phyloP scores from a whole-genome alignment of 305 asterid genomes.

The Rubia occidens region DNA sequence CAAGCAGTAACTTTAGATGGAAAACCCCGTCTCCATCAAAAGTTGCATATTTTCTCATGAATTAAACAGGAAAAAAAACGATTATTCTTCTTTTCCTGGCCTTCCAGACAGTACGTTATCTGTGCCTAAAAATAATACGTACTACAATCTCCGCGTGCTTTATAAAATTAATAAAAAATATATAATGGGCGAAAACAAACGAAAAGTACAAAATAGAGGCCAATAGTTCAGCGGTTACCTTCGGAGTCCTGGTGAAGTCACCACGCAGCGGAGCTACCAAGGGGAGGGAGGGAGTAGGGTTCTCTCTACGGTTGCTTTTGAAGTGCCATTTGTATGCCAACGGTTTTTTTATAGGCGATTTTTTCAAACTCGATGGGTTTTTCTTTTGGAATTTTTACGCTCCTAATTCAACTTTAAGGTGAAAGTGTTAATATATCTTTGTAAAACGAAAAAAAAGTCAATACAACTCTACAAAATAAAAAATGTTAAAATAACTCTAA shows the following conservation, averaged over 20 bases:
- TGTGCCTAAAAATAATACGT: neutral
- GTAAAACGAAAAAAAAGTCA: too few species aligned
- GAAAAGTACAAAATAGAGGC: neutral
- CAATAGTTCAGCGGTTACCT: neutral
- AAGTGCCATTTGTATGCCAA: neutral
- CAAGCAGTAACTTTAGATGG: neutral
- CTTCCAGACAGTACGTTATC: neutral
- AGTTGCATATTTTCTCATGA: neutral
- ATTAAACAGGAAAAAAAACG: neutral
- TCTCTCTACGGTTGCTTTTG: slow-evolving; percentile 6
- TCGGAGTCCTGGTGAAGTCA: neutral
- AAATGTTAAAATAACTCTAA: too few species aligned
- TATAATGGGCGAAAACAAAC: neutral
- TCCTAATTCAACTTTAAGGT: too few species aligned
- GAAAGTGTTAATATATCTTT: too few species aligned
- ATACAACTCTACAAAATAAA: too few species aligned
- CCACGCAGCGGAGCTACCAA: neutral
- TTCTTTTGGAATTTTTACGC: neutral
- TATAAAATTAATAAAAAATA: neutral
- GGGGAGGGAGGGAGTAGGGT: slow-evolving; percentile 1
- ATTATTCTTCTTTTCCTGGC: neutral
- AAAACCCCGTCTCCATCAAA: neutral
- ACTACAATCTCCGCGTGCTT: neutral
- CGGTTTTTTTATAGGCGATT: neutral
- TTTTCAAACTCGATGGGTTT: neutral